A percentile compares a stretch with the other conserved stretches of the same genome.
These are phyloP conservation scores for Xerocomellus amylosporus DNA, from an alignment of 768 basidiomycete species.

Conservation along the genomic window DNA sequence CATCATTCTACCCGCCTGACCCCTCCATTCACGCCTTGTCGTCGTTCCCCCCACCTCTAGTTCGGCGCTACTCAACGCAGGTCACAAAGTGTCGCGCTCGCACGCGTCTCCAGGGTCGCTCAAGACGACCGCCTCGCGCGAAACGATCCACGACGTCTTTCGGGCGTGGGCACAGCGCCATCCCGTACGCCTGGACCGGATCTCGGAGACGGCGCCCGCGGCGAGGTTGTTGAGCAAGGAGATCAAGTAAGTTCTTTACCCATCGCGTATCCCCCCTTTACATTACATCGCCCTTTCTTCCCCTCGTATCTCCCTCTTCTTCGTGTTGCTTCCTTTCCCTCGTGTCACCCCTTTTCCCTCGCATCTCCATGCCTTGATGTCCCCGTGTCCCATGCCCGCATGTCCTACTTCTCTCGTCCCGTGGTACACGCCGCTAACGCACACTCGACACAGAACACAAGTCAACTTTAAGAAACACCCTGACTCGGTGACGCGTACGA, in stretches of 20 bases:
- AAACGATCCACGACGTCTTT: slow-evolving; percentile 76
- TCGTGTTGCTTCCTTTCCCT: too few relatives aligned
- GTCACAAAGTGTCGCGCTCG: slow-evolving; percentile 82
- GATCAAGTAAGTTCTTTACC: slow-evolving; percentile 49
- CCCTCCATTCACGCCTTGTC: neutral
- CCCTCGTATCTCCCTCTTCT: neutral
- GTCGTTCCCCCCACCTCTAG: slow-evolving; percentile 36
- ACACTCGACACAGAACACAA: slow-evolving; percentile 31
- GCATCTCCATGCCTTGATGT: too few relatives aligned
- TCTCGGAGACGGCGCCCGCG: slow-evolving; percentile 72
- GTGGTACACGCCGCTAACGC: neutral
- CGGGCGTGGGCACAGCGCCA: slow-evolving; percentile 80
- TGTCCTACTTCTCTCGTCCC: too few relatives aligned
- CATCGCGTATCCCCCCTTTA: too few relatives aligned
- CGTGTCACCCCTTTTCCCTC: too few relatives aligned
- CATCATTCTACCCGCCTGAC: neutral
- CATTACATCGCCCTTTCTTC: neutral
- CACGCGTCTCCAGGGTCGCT: slow-evolving; percentile 88
- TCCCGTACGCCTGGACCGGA: slow-evolving; percentile 82
- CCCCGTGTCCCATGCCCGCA: too few relatives aligned
- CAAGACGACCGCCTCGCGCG: slow-evolving; percentile 79
- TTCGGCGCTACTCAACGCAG: slow-evolving; percentile 85
- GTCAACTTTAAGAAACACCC: slow-evolving; percentile 82
- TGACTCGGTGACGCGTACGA: slow-evolving; percentile 53
- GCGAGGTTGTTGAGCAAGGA: slow-evolving; percentile 64